These are phyloP conservation scores for Fraxinus floribunda DNA, from an alignment of 305 asterid species.

Conservation along the genomic window DNA sequence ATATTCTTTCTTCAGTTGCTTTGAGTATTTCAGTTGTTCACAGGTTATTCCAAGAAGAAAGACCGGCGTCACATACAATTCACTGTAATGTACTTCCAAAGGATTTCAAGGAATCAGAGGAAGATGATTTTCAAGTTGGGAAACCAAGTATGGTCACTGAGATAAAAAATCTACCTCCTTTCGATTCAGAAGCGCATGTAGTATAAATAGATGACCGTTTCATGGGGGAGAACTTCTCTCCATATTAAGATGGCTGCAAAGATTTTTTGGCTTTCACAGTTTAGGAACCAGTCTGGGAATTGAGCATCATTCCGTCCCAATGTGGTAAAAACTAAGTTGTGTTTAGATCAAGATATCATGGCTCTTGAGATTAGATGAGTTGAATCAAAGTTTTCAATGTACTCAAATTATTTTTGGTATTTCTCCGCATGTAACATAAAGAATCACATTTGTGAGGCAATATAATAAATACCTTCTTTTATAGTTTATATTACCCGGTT, in stretches of 20 bases:
- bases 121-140: constrained; percentile 38
- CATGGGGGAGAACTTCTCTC: background rate
- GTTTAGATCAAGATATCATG: background rate
- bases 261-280: background rate
- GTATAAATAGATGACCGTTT: constrained; percentile 34
- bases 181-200: constrained; percentile 50
- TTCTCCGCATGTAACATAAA: background rate
- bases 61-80: constrained; percentile 75
- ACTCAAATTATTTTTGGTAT: background rate
- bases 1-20: background rate
- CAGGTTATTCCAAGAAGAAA: constrained; percentile 87
- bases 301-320: background rate
- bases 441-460: background rate
- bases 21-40: constrained; percentile 1
- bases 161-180: constrained; percentile 32
- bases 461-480: background rate
- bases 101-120: constrained; percentile 43
- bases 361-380: background rate
- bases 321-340: background rate
- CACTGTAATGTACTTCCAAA: constrained; percentile 78
- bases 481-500: background rate
- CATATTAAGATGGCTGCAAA: background rate
- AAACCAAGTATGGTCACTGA: constrained; percentile 61
- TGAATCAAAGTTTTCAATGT: background rate
- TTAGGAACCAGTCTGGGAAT: background rate